A percentile compares a stretch with the other conserved stretches of the same genome.
phyloP scores from a whole-genome alignment of 208 protist species.

The Angomonas deanei region DNA sequence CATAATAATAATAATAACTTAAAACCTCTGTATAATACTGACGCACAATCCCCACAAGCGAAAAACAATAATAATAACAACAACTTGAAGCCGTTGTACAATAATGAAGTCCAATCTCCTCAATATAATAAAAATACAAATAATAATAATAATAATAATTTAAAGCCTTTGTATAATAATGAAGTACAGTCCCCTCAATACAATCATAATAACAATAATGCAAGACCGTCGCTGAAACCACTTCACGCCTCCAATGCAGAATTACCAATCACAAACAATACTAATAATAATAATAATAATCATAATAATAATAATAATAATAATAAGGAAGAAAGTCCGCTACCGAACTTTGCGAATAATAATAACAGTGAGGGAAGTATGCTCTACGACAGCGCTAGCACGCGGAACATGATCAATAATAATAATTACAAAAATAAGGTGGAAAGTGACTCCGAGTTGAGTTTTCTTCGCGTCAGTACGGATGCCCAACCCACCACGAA shows the following conservation, averaged over 20 bases:
- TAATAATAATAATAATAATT: not conserved
- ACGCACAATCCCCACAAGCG: not conserved
- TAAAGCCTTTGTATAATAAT: not conserved
- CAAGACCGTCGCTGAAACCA: not conserved
- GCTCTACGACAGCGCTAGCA: no score
- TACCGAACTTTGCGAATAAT: not conserved
- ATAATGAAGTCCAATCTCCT: no score
- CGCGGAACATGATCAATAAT: no score
- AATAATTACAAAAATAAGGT: not conserved
- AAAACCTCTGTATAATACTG: no score
- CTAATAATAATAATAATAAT: not conserved
- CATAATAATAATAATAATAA: not conserved
- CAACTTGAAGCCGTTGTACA: no score
- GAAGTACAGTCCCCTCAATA: not conserved
- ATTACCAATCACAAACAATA: not conserved
- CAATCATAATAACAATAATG: not conserved
- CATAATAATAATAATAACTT: no score
- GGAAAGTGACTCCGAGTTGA: not conserved
- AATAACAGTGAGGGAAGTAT: no score
- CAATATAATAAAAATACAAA: not conserved
- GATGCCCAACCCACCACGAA: not conserved
- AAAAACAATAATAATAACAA: constrained; percentile 1
- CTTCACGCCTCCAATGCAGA: not conserved
- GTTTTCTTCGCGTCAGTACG: not conserved
- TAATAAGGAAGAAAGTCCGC: not conserved